Evolutionary conservation across 2,329 filamentous ascomycete genomes (phyloP), one percentile per base, ranked within the genome.

Genomic region (Trichoderma atrobrunneum): DNA sequence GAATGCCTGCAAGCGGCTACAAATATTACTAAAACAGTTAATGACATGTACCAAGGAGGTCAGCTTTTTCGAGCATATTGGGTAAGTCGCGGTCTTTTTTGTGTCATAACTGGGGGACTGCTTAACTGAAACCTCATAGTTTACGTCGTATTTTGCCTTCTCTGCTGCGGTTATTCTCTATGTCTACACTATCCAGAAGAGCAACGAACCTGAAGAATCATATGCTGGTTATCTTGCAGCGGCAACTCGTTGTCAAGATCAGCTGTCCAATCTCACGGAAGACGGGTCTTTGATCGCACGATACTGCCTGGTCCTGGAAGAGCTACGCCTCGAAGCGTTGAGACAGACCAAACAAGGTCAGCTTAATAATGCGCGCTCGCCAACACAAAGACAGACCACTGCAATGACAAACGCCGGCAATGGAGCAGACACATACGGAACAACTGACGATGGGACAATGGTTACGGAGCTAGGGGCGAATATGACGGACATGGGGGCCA

Each of bases 61-160:
- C 66, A 69, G 36, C 66, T 69, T 51, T 69, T 69, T 36, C 56
- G 66, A n/a, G 66, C 66, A 61, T 69, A 69, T 11, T 69, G 66
- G 66, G 66, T 69, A 24, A 21, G 36, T 30, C 26, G 8, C n/a
- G 12, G 39, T 11, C 1, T n/a, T 5, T 11, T 1, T 8, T n/a
- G 2, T 1, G n/a, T 12, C 14, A 6, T 6, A 26, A 12, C n/a
- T 26, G 1, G 10, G 10, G 8, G 12, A 48, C 8, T 16, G 16
- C 8, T 18, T n/a, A 32, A 51, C 54, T 34, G 7, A 48, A 10
- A 43, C 8, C 14, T 18, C 11, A n/a, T 32, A 69, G 66, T 69
- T 69, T 11, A 69, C 66, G 12, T 69, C 66, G 3, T 69, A 69
- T 51, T 69, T 69, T 28, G 66, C 66, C 18, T 69, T 69, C 32